Evolutionary conservation across 2,329 filamentous ascomycete genomes (phyloP), one percentile per base, ranked within the genome.

Genomic region (Helotiales sp.): DNA sequence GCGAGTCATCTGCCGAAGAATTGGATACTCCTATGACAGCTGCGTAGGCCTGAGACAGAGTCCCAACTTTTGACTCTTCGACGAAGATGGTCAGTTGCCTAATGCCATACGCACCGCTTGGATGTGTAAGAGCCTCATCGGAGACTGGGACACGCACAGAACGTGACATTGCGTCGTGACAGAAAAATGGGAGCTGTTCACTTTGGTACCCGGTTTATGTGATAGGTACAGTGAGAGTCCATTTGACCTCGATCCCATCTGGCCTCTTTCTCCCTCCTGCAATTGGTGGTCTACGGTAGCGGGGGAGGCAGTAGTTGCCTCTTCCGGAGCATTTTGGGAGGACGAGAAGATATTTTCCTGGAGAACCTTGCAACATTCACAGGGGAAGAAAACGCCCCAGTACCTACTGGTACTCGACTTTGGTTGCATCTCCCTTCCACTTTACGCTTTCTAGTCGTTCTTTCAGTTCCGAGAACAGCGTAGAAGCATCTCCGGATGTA

Each of bases 121-220:
- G 79, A 77, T 91, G 89, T 13, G 73, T 77, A 3, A 79, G 79
- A 45, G 76, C 79, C 15, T 76, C 78, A 0, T 77, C 72, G 1
- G 74, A 70, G 2, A 80, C 72, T 6, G 88, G 87, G 2, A 90
- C 88, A 0, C 89, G 78, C 1, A 86, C 74, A n/a, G 78, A 71
- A 6, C 89, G 77, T 2, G 82, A 78, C 1, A 89, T 91, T 13
- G 86, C 78, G 75, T 92, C 89, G 55, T 91, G 82, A 72, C 87
- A 89, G 82, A 85, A 91, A 71, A 91, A 91, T 0, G 89, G 89
- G 11, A 88, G 74, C 15, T 79, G 78, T 0, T 88, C 87, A 0
- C 84, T 78, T 8, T 79, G 72, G 17, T 70, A 67, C 0, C 66
- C 67, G 37, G 40, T 61, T 26, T 32, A 61, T 20, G 68, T 75